Evolutionary conservation across 306 rosid genomes (phyloP), one percentile per base, ranked within the genome.

Genomic region (Rosa rugosa): DNA sequence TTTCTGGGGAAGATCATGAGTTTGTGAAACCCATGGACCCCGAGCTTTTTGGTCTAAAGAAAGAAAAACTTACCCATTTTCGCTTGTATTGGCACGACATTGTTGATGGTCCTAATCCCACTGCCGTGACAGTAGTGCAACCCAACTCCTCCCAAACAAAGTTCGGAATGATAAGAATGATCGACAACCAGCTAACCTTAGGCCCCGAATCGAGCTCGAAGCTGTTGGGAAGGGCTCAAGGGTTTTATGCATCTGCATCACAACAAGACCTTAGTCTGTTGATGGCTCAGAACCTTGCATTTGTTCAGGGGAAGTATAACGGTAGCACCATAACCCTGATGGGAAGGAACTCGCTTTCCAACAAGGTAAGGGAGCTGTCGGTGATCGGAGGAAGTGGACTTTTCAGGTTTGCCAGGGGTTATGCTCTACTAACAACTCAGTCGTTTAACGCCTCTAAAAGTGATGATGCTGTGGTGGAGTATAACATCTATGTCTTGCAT

Each of bases 341-440:
- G 40, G 93, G 98, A 4, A 82, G 94, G 78, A 91, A 93, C 60
- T 78, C 84, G 3, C 51, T 90, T 11, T 70, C 80, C 72, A 18
- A 80, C 9, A 84, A 80, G 63, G 82, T 77, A 20, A 91, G 98
- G 64, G 97, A 93, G 77, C 81, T 93, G 93, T 93, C 95, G 6
- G 93, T 90, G 74, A 82, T 90, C n/a, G 97, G 94, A 17, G 97
- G 97, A 1, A 91, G 94, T 69, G 95, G 98, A 0, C 79, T 81
- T 53, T 93, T 93, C 77, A 45, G 92, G 57, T 88, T 93, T 75
- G 93, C 92, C 0, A 82, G 90, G 5, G 97, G 95, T 0, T 93
- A 91, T 85, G 93, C 85, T 42, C 62, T 78, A 8, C 86, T 78
- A 7, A 80, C 46, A 11, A 94, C 94, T 47, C 72, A 76, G 14